Evolutionary conservation across 1,284 basidiomycete species (phyloP).

Genomic region (Tilletia caries): DNA sequence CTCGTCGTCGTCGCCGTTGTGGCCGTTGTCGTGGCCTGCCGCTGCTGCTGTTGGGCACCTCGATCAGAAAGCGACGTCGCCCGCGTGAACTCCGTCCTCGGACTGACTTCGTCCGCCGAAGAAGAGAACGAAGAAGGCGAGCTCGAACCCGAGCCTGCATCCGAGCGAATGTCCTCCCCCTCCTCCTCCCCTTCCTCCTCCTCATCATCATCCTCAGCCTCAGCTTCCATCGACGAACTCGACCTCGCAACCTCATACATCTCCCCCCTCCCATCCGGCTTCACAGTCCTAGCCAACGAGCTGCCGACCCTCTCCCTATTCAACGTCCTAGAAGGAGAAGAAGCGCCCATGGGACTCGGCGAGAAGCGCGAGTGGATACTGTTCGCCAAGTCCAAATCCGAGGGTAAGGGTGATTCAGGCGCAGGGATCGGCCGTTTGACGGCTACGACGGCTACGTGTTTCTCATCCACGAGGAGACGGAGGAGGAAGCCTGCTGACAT

Average conservation of each 20-base stretch:
- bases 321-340: not conserved
- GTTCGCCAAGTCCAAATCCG: not conserved
- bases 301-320: not conserved
- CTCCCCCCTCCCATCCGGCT: too few species aligned
- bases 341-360: not conserved
- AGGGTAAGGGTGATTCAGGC: slow-evolving; percentile 2
- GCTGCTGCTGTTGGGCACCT: too few species aligned
- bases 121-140: slow-evolving; percentile 5
- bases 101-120: not conserved
- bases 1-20: too few species aligned
- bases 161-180: not conserved
- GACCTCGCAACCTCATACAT: not conserved
- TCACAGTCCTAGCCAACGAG: not conserved
- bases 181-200: not conserved
- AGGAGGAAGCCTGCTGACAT: slow-evolving; percentile 43
- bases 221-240: slow-evolving; percentile 3
- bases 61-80: not conserved
- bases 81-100: not conserved
- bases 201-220: not conserved
- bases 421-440: slow-evolving; percentile 42
- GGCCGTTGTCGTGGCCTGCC: too few species aligned
- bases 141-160: too few species aligned
- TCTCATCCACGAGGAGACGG: slow-evolving; percentile 44
- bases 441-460: slow-evolving; percentile 44
- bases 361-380: slow-evolving; percentile 7